Evolutionary conservation across 495 filamentous ascomycete species (phyloP), one percentile per base, ranked within the genome.

Genomic region (Aspergillus ostianus): DNA sequence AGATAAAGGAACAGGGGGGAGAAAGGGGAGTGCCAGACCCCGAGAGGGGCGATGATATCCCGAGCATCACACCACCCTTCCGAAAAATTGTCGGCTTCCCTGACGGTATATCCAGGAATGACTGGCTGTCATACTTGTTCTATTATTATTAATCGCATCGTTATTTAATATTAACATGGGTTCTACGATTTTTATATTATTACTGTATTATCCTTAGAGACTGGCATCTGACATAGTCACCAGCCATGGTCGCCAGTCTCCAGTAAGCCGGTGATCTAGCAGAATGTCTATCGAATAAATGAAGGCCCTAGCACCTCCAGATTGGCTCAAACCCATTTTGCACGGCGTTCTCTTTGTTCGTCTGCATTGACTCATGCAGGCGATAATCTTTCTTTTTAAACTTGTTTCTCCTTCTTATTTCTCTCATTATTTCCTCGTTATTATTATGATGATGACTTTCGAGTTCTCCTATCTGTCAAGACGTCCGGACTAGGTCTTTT

Each of bases 181-280:
- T 18, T 56, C 23, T 20, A n/a, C 52, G 15, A 20, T 26, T 21
- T 46, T 45, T 23, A 20, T 12, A 21, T 36, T 46, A 55, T n/a
- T 18, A 32, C 8, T 32, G 32, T 18, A 47, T 15, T 3, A 9
- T 17, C 12, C 18, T 12, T 32, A 32, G 30, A 6, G 30, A 32
- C 10, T 49, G 18, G 18, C 60, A 58, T 54, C 60, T 58, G 60
- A 63, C 56, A 55, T 19, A 53, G 55, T 62, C 60, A 62, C 52
- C 55, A 32, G 55, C 29, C 55, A 57, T 20, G 15, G 26, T 19
- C 29, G 29, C 29, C 29, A 13, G 36, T 41, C 10, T 12, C 10
- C 12, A 49, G 29, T 49, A 49, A 49, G 21, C 47, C 17, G 27
- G 9, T 52, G n/a, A 26, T 30, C 50, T 23, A 52, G n/a, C 50